Evolutionary conservation across 2,329 filamentous ascomycete species (phyloP).

Genomic region (Orbilia brochopaga): DNA sequence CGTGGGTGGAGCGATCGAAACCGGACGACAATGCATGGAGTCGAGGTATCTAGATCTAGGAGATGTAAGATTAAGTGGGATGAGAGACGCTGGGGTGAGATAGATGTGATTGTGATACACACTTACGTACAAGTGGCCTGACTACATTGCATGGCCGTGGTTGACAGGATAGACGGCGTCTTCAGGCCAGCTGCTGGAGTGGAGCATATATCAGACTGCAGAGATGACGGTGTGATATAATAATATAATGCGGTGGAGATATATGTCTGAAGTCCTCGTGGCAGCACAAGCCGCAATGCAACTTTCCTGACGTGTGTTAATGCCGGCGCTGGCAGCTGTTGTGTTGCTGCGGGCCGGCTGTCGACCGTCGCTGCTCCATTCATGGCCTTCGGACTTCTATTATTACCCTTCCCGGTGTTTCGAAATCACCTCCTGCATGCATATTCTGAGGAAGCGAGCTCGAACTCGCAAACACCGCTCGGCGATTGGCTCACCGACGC

Average conservation of each 20-base stretch:
- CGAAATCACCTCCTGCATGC: slow-evolving; percentile 7
- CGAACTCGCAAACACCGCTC: slow-evolving; percentile 4
- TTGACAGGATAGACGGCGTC: background rate
- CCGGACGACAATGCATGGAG: no score
- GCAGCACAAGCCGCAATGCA: slow-evolving; percentile 26
- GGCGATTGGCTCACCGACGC: slow-evolving; percentile 9
- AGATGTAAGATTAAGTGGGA: background rate
- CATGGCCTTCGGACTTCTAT: background rate
- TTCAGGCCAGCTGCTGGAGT: background rate
- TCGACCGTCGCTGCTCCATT: no score
- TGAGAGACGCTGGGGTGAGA: background rate
- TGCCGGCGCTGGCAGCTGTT: background rate
- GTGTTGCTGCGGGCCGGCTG: background rate
- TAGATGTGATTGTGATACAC: background rate
- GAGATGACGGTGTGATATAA: background rate
- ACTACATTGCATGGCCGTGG: background rate
- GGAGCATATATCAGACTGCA: background rate
- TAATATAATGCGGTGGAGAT: slow-evolving; percentile 11
- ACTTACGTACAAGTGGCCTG: background rate
- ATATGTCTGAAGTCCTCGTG: slow-evolving; percentile 47
- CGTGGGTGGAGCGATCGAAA: no score
- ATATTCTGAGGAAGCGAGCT: slow-evolving; percentile 37
- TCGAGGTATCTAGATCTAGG: no score
- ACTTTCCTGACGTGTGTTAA: slow-evolving; percentile 15
- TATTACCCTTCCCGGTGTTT: background rate